Percentiles rank a stretch among this genome's conserved stretches.
Evolutionary conservation across 2,329 filamentous ascomycete species (phyloP).

Genomic region (Fusarium sp.): DNA sequence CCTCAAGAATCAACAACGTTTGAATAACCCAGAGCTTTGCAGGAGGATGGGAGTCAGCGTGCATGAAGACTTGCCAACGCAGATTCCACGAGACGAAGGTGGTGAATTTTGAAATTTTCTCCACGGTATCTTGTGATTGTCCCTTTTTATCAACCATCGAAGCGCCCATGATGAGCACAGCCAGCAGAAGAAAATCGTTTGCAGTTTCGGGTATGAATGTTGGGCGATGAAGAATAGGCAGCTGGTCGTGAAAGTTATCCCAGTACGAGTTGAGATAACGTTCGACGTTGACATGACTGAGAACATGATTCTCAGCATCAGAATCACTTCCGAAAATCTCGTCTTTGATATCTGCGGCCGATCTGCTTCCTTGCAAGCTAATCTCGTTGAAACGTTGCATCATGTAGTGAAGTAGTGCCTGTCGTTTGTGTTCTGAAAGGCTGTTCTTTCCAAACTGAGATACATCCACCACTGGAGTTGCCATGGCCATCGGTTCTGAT

Average conservation of each 20-base stretch:
- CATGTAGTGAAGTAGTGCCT: slow-evolving; percentile 46
- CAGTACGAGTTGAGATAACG: slow-evolving; percentile 46
- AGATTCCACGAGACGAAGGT: slow-evolving; percentile 48
- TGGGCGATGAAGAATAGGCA: slow-evolving; percentile 44
- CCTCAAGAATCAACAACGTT: slow-evolving; percentile 44
- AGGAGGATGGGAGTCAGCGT: slow-evolving; percentile 46
- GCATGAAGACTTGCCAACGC: slow-evolving; percentile 48
- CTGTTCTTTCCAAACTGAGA: slow-evolving; percentile 43
- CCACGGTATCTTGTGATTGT: slow-evolving; percentile 26
- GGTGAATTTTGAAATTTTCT: slow-evolving; percentile 47
- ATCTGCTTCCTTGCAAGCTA: slow-evolving; percentile 44
- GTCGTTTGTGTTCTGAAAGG: slow-evolving; percentile 45
- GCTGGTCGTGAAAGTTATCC: slow-evolving; percentile 47
- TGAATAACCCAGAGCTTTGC: slow-evolving; percentile 48
- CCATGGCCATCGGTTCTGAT: slow-evolving; percentile 42
- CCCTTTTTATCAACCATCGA: slow-evolving; percentile 46
- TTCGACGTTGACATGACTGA: slow-evolving; percentile 44
- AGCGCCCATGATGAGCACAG: slow-evolving; percentile 46
- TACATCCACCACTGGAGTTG: slow-evolving; percentile 40
- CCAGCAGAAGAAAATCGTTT: slow-evolving; percentile 44
- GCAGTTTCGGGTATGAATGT: slow-evolving; percentile 46
- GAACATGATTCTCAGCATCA: slow-evolving; percentile 43
- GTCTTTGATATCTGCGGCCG: slow-evolving; percentile 46
- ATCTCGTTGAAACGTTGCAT: slow-evolving; percentile 47
- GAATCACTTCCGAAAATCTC: slow-evolving; percentile 47